Base-by-base conservation (phyloP, 352 stramenopile genomes). In the Globisporangium megalacanthum region DNA sequence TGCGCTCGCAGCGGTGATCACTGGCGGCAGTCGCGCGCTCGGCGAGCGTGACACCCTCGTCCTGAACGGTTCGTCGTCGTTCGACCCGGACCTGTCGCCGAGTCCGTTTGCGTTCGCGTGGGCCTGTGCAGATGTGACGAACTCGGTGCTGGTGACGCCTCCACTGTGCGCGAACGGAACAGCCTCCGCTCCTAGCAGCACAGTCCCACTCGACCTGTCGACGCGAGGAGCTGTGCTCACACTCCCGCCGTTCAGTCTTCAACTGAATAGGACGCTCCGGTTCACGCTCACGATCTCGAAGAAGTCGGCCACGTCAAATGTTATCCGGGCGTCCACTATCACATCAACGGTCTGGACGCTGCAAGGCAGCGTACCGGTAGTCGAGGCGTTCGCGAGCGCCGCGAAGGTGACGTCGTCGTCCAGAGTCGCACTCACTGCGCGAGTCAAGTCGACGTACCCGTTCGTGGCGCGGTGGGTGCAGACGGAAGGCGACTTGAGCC, bases 401-500 rank as follows among this genome's bases (percentile, higher is more conserved):
- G 47, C 56, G 1, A 88, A 77, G 44, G 65, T 92, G 42, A 83
- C 83, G 31, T 68, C 82, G 0, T 68, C 76, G 0, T 73, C 45
- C 3, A 70, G 77, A 2, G 46, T 92, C 2, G 50, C 55, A 1
- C 52, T 92, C 5, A 62, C 53, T 1, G 67, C 63, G 1, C 53
- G 56, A 0, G 69, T 90, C 19, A 72, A 50, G 44, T 90, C 82
- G 14, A 67, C 80, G 31, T 92, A 89, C 47, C 82, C 79, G n/a
- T 88, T 73, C 57, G 78, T 62, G 0, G 56, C 63, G 1, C 62
- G 68, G 1, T 92, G 82, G 82, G 54, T 66, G 0, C 72, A 92
- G 66, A 69, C 72, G 0, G 59, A 86, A 45, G 82, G 82, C 29
- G 79, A 92, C 42, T 58, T 92, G 4, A 58, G 56, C 0, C 56